These are phyloP conservation scores for Ceratobasidium sp. DNA, from an alignment of 1,284 basidiomycete species.

Conservation along the genomic window DNA sequence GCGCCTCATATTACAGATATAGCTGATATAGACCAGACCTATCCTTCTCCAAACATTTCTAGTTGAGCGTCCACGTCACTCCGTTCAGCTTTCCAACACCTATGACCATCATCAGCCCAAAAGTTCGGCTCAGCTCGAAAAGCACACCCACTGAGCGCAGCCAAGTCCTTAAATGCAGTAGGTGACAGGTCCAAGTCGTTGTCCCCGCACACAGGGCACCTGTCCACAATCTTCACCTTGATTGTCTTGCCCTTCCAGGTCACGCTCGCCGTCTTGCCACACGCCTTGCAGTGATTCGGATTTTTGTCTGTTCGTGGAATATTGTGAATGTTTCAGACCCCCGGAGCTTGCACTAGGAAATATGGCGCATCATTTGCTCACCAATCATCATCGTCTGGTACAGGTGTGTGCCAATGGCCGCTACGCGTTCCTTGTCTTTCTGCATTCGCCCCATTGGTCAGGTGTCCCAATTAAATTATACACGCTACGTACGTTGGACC, in stretches of 20 bases:
- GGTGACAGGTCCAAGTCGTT: background rate
- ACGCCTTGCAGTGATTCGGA: constrained; percentile 1
- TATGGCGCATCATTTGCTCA: background rate
- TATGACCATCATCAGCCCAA: background rate
- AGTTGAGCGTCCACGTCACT: constrained; percentile 19
- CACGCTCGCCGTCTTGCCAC: background rate
- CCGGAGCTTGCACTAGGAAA: no score
- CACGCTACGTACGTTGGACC: constrained; percentile 5
- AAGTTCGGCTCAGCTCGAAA: no score
- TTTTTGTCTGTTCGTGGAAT: background rate
- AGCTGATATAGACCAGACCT: background rate
- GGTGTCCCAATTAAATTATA: no score
- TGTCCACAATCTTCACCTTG: background rate
- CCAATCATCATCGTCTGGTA: background rate
- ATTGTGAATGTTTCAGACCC: no score
- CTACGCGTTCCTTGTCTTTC: background rate
- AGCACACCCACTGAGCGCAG: background rate
- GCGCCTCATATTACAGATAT: background rate
- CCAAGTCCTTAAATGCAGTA: constrained; percentile 5
- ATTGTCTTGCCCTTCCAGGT: background rate
- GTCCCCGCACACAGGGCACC: background rate
- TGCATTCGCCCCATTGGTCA: background rate
- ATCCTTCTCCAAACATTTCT: background rate
- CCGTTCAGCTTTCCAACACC: constrained; percentile 8
- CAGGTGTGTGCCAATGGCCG: background rate